A percentile compares a stretch with the other conserved stretches of the same genome.
Evolutionary conservation across 2,329 filamentous ascomycete genomes (phyloP).

Genomic region (Colletotrichum paranaense): DNA sequence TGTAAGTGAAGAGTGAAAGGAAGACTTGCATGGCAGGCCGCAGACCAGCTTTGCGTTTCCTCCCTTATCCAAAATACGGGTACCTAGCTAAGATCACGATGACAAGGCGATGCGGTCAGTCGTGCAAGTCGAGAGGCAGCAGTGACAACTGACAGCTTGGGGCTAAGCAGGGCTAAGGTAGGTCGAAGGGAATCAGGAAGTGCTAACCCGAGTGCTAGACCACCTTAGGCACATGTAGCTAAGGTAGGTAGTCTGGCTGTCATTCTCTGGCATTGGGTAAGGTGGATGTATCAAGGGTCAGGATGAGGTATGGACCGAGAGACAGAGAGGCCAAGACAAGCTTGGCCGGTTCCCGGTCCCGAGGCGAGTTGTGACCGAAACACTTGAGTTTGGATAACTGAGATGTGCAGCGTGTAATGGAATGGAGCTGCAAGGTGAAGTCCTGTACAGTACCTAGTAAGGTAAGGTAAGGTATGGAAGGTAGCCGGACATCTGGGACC

Average conservation of each 20-base stretch:
- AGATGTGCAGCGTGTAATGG: no score
- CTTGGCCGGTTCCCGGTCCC: neutral
- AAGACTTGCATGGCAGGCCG: neutral
- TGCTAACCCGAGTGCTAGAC: neutral
- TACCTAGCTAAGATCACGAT: neutral
- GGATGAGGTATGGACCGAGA: neutral
- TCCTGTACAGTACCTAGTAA: no score
- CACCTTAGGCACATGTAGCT: neutral
- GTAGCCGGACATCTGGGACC: conserved; percentile 12
- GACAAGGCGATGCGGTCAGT: neutral
- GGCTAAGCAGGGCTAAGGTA: neutral
- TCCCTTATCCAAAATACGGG: neutral
- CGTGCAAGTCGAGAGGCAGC: neutral
- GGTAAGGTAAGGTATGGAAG: neutral
- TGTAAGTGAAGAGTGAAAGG: neutral
- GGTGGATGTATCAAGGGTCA: neutral
- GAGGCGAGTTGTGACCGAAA: neutral
- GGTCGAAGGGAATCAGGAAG: neutral
- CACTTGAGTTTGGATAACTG: neutral
- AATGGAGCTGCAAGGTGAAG: neutral
- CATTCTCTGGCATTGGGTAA: neutral
- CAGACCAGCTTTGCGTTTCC: neutral
- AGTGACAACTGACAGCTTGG: neutral
- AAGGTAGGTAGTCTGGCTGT: neutral
- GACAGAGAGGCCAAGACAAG: neutral